Evolutionary conservation across 352 stramenopile species (phyloP).

Genomic region (Globisporangium echinulatum): DNA sequence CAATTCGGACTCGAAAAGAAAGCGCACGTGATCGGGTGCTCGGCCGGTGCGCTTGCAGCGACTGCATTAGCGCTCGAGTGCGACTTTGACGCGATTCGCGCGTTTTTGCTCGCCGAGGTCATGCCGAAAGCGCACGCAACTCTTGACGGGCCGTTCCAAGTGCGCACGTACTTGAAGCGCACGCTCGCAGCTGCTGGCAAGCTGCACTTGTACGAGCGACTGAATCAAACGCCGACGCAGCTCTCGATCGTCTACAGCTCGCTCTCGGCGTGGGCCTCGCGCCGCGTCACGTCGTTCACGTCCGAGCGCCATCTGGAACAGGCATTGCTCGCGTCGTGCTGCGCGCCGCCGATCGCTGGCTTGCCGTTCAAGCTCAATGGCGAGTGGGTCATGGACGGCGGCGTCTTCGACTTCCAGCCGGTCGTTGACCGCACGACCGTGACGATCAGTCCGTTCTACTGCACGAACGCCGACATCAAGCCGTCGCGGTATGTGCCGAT

Average conservation of each 20-base stretch:
- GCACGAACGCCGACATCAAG: slow-evolving; percentile 83
- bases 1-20: slow-evolving; percentile 53
- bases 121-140: slow-evolving; percentile 48
- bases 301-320: slow-evolving; percentile 55
- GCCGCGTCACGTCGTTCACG: slow-evolving; percentile 58
- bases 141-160: slow-evolving; percentile 47
- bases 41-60: slow-evolving; percentile 61
- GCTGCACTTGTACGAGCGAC: slow-evolving; percentile 37
- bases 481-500: slow-evolving; percentile 86
- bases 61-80: slow-evolving; percentile 64
- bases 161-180: slow-evolving; percentile 55
- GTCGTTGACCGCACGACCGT: slow-evolving; percentile 65
- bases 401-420: slow-evolving; percentile 79
- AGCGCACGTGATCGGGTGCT: slow-evolving; percentile 72
- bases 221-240: slow-evolving; percentile 36
- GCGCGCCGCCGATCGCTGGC: slow-evolving; percentile 67
- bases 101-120: slow-evolving; percentile 52
- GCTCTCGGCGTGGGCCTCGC: slow-evolving; percentile 60
- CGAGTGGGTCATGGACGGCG: slow-evolving; percentile 86
- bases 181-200: slow-evolving; percentile 33
- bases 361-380: slow-evolving; percentile 77
- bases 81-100: slow-evolving; percentile 66
- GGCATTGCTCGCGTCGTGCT: slow-evolving; percentile 75
- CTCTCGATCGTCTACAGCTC: slow-evolving; percentile 72
- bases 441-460: slow-evolving; percentile 85